These are phyloP conservation scores for Starmerella vitae DNA, from an alignment of 805 yeast genomes.

Conservation along the genomic window DNA sequence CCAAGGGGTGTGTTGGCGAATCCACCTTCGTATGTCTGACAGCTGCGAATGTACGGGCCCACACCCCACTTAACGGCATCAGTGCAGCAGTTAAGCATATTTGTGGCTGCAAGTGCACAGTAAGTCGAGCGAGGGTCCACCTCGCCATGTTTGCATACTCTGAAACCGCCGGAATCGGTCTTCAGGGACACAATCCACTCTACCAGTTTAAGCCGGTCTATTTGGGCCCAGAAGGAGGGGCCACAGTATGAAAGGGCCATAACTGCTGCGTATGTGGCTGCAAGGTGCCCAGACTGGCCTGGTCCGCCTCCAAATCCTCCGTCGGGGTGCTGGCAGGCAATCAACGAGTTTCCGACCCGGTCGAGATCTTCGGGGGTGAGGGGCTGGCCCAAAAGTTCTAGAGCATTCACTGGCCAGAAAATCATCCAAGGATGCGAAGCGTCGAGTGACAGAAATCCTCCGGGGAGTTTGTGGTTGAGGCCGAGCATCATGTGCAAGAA, in stretches of 20 bases:
- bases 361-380: slow-evolving; percentile 17
- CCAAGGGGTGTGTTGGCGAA: slow-evolving; percentile 69
- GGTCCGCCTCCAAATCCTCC: slow-evolving; percentile 84
- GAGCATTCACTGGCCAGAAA: slow-evolving; percentile 65
- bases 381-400: slow-evolving; percentile 32
- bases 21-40: slow-evolving; percentile 95
- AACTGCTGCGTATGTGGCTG: slow-evolving; percentile 69
- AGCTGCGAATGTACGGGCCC: slow-evolving; percentile 44
- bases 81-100: slow-evolving; percentile 40
- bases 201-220: slow-evolving; percentile 39
- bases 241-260: slow-evolving; percentile 45
- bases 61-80: slow-evolving; percentile 43
- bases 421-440: slow-evolving; percentile 88
- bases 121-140: slow-evolving; percentile 68
- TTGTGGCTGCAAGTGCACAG: slow-evolving; percentile 66
- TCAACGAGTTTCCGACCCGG: slow-evolving; percentile 23
- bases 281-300: slow-evolving; percentile 71
- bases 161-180: slow-evolving; percentile 58
- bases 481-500: slow-evolving; percentile 34
- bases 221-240: slow-evolving; percentile 29
- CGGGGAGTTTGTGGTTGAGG: slow-evolving; percentile 33
- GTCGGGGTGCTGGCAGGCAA: slow-evolving; percentile 25
- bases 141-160: slow-evolving; percentile 69
- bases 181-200: slow-evolving; percentile 57
- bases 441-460: slow-evolving; percentile 45